A percentile compares a stretch with the other conserved stretches of the same genome.
phyloP scores from a whole-genome alignment of 331 rosid species.

The Arachis monticola region DNA sequence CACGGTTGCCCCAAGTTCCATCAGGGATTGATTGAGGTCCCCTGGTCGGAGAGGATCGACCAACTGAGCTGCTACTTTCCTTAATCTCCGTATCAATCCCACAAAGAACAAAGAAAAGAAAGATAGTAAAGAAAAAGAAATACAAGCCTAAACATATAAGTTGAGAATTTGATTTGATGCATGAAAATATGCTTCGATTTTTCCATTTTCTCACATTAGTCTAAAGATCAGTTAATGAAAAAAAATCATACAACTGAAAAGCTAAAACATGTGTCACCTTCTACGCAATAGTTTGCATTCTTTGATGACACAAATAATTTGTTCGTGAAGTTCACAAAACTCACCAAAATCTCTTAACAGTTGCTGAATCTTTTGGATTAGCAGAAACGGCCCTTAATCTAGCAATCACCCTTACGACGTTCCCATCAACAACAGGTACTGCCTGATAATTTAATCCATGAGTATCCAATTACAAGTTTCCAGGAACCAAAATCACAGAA shows the following conservation, averaged over 20 bases:
- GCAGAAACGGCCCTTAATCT: conserved; percentile 78
- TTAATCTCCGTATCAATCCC: conserved; percentile 55
- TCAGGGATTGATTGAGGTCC: conserved; percentile 92
- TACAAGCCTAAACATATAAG: background rate
- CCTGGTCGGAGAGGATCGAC: conserved; percentile 88
- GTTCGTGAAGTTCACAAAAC: conserved; percentile 41
- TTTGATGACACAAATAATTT: background rate
- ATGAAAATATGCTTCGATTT: background rate
- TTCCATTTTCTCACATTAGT: conserved; percentile 3
- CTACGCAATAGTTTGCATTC: background rate
- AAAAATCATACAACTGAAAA: background rate
- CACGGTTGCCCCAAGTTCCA: conserved; percentile 95
- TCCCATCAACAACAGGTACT: conserved; percentile 95
- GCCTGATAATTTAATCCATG: conserved; percentile 61
- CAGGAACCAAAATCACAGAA: conserved; percentile 37
- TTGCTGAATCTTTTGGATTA: conserved; percentile 71
- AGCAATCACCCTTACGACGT: conserved; percentile 87
- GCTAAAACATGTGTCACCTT: background rate
- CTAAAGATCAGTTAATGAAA: conserved; percentile 2
- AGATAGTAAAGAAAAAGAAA: conserved; percentile 25
- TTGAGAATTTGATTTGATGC: background rate
- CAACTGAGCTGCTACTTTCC: conserved; percentile 84
- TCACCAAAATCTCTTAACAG: conserved; percentile 83
- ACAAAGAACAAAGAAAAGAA: conserved; percentile 24
- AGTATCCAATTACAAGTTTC: conserved; percentile 28